Evolutionary conservation across 495 filamentous ascomycete genomes (phyloP), one percentile per base, ranked within the genome.

Genomic region (Daldinia concentrica): DNA sequence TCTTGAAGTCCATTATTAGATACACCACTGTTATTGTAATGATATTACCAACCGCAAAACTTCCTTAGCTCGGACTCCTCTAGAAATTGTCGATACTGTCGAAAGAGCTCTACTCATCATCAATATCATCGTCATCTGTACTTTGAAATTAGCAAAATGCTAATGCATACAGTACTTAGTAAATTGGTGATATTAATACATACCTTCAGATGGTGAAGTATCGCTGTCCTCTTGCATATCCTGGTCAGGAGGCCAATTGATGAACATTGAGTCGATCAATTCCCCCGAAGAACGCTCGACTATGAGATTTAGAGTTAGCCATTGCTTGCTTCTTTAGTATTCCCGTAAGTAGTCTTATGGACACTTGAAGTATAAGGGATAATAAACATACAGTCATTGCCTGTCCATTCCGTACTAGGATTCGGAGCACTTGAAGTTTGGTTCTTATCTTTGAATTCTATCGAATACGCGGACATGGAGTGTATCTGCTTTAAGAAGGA

Each of bases 341-440:
- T 24, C 6, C n/a, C 15, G 19, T 19, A 30, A n/a, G 36, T 4
- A 19, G 54, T 32, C 26, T 14, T 29, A 19, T 19, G 30, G 54
- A 12, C 2, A 58, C n/a, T 7, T 0, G 12, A 14, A 29, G 34
- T n/a, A 8, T 24, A 30, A n/a, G 27, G 4, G n/a, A 36, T 43
- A 19, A 34, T 51, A 52, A 17, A 71, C 68, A 27, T 66, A 71
- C 68, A 58, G 24, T 71, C 68, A 3, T 27, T 34, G 12, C 68
- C 68, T 4, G n/a, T 24, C 68, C 68, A 71, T 32, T 17, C n/a
- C 12, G 32, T 58, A 2, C 3, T 11, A 9, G 2, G 26, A 17
- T 24, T 19, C 12, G 12, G 3, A 4, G 0, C 4, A 1, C 45
- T 19, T 19, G 17, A 17, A 3, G 2, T 26, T 3, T 30, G 9